Base-by-base conservation (phyloP, 805 yeast species). In the Ogataea neopini region DNA sequence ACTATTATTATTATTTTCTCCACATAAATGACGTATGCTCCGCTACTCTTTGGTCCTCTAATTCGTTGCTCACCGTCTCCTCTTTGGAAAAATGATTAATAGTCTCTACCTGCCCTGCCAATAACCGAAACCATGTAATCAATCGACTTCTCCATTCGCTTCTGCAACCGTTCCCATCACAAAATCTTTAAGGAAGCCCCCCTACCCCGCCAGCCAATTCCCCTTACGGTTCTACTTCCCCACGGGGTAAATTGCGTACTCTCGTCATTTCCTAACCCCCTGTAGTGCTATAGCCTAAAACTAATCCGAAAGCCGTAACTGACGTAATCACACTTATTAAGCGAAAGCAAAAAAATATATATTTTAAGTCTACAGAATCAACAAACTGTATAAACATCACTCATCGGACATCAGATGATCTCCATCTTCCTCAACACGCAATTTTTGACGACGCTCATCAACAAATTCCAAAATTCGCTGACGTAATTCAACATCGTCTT, bases 401-500 rank as follows among this genome's bases (percentile, higher is more conserved):
- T 15, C 15, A 15, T 30, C 29, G 22, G 25, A 17, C 37, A 40
- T 40, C 18, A 34, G 25, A 13, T 25, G 37, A 7, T 25, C 35
- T 6, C 36, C 33, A 18, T 25, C 41, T 8, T 34, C 63, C 19
- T 63, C 62, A 8, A 30, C 48, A 36, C 62, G 52, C 13, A 47
- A 44, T 20, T 35, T 63, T 40, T 53, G 54, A 53, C 70, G 71
- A 56, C 76, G 79, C 33, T 70, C 66, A 39, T 48, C 57, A 55
- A 77, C 82, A 65, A 83, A 91, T 28, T 73, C 79, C 37, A 69
- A 70, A 45, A 89, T 89, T 61, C 76, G 77, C 37, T 66, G 60
- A 60, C 76, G 83, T 63, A 91, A 72, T 53, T 84, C 96, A 1
- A 69, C 72, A 68, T 91, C 84, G 15, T 94, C 96, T 18, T 77